A percentile compares a stretch with the other conserved stretches of the same genome.
Evolutionary conservation across 371 early-diverging fungal genomes (phyloP).

Genomic region (Mortierella sp.): DNA sequence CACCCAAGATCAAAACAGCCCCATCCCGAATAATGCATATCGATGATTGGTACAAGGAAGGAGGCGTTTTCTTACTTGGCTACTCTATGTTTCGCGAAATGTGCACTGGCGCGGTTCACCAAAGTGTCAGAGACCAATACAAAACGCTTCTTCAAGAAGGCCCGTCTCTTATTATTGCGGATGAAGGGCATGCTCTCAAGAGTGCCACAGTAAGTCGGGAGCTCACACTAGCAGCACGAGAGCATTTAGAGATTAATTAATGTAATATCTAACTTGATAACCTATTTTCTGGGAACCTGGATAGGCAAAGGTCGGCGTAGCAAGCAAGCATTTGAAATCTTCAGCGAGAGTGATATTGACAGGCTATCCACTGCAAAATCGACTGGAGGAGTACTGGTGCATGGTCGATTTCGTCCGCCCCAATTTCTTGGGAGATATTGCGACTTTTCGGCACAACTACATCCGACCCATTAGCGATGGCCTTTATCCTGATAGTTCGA

Average conservation of each 20-base stretch:
- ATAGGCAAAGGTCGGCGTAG: constrained; percentile 34
- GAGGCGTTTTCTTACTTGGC: constrained; percentile 78
- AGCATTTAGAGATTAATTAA: neutral
- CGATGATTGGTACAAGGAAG: constrained; percentile 66
- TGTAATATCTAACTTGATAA: neutral
- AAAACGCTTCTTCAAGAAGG: constrained; percentile 65
- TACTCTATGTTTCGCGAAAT: constrained; percentile 70
- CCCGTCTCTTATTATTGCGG: constrained; percentile 80
- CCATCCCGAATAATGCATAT: constrained; percentile 20
- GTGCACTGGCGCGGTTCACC: neutral
- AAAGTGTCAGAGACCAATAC: constrained; percentile 15
- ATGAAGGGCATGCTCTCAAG: constrained; percentile 92
- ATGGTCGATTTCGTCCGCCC: constrained; percentile 83
- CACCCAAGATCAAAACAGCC: neutral
- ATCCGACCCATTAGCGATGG: constrained; percentile 76
- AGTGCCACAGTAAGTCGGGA: constrained; percentile 59
- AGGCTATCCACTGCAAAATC: constrained; percentile 92
- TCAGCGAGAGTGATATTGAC: constrained; percentile 82
- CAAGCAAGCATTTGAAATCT: constrained; percentile 64
- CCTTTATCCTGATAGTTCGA: constrained; percentile 71
- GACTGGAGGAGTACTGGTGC: constrained; percentile 75
- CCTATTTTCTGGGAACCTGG: neutral
- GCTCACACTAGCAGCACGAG: neutral
- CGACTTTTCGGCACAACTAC: constrained; percentile 71
- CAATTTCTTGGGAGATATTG: constrained; percentile 67